Percentiles rank a stretch among this genome's conserved stretches.
These are phyloP conservation scores for Paramarasmius palmivorus DNA, from an alignment of 1,284 basidiomycete genomes.

Conservation along the genomic window DNA sequence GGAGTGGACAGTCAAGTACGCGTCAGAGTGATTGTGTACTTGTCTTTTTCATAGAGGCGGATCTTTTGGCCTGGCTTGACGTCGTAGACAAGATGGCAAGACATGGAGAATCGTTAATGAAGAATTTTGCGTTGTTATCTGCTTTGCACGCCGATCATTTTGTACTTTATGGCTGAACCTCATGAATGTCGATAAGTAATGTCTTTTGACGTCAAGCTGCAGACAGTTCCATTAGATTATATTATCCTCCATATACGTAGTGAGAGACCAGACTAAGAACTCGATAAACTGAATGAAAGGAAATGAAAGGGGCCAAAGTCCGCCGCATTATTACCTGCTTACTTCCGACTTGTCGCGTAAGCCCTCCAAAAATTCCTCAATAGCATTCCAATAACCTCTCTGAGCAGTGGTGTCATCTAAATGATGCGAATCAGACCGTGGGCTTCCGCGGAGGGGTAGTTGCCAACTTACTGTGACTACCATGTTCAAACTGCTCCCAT, in stretches of 20 bases:
- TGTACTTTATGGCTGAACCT: too few relatives aligned
- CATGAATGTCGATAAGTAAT: too few relatives aligned
- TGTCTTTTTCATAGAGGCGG: too few relatives aligned
- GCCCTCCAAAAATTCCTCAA: slow-evolving; percentile 16
- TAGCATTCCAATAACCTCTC: slow-evolving; percentile 16
- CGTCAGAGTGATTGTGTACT: slow-evolving; percentile 26
- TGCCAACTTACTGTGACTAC: slow-evolving; percentile 62
- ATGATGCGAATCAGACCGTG: not conserved
- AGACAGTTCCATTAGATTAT: not conserved
- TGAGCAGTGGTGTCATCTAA: slow-evolving; percentile 16
- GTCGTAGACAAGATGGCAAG: too few relatives aligned
- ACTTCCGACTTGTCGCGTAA: slow-evolving; percentile 2
- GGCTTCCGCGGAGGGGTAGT: not conserved
- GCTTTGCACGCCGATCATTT: too few relatives aligned
- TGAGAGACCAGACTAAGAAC: not conserved
- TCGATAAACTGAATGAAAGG: too few relatives aligned
- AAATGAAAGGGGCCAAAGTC: not conserved
- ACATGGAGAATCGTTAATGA: too few relatives aligned
- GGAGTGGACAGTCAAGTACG: slow-evolving; percentile 92
- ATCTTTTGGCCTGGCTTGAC: too few relatives aligned
- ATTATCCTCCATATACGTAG: not conserved
- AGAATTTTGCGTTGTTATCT: too few relatives aligned
- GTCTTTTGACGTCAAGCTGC: too few relatives aligned
- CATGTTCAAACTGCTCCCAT: slow-evolving; percentile 53
- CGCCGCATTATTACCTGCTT: not conserved